Conservation (phyloP, 345 rosid species). For the Aegle marmelos region DNA sequence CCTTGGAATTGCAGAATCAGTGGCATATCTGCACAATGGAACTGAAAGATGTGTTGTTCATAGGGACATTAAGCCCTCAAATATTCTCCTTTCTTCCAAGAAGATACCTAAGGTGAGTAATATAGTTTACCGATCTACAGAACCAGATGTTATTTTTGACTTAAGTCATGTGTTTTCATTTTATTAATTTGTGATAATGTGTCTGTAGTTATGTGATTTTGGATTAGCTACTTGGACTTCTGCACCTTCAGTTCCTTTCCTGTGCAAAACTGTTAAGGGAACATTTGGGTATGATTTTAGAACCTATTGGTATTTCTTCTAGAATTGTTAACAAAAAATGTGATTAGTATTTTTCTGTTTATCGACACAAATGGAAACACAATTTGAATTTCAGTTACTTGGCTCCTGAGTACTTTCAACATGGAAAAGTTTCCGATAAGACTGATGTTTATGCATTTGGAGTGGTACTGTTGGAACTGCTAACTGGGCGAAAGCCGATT, state of each 20-base stretch:
- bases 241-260: slow-evolving; percentile 85
- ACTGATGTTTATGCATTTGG: slow-evolving; percentile 97
- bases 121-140: neutral
- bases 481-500: slow-evolving; percentile 87
- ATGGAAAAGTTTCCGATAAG: slow-evolving; percentile 89
- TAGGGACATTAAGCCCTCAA: slow-evolving; percentile 94
- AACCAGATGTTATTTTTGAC: neutral
- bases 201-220: slow-evolving; percentile 82
- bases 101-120: slow-evolving; percentile 64
- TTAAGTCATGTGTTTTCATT: neutral
- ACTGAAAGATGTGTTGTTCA: slow-evolving; percentile 90
- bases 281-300: slow-evolving; percentile 74
- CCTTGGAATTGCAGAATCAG: slow-evolving; percentile 74
- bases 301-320: neutral
- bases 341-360: neutral
- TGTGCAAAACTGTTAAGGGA: slow-evolving; percentile 97
- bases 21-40: slow-evolving; percentile 76
- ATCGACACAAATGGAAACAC: neutral
- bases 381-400: slow-evolving; percentile 50
- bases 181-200: neutral
- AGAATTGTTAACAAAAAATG: neutral
- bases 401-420: slow-evolving; percentile 98
- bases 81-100: slow-evolving; percentile 88
- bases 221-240: slow-evolving; percentile 96
- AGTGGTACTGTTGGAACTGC: slow-evolving; percentile 80